phyloP scores from a whole-genome alignment of 176 grass and related monocot genomes.

The Carex myosuroides region DNA sequence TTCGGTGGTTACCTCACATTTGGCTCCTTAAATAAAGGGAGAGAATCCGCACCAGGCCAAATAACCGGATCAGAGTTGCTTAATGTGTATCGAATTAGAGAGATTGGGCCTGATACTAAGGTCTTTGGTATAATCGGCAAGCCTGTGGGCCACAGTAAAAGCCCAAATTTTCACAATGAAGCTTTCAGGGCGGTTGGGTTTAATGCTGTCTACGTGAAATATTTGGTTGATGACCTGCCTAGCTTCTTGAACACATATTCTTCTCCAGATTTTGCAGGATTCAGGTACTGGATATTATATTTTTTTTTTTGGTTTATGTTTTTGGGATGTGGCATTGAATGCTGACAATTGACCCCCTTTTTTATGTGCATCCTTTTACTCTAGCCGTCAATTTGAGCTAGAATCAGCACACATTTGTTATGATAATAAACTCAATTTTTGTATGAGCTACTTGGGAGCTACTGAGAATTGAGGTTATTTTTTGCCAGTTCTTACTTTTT shows the following conservation, averaged over 20 bases:
- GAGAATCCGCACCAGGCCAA: conserved; percentile 62
- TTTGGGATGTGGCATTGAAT: background rate
- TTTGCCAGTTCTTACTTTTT: background rate
- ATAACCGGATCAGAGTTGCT: conserved; percentile 65
- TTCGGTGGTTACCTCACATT: conserved; percentile 94
- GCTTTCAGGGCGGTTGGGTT: conserved; percentile 75
- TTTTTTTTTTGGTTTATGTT: background rate
- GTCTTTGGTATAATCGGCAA: conserved; percentile 87
- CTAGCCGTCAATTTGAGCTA: background rate
- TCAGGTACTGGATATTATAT: conserved; percentile 49
- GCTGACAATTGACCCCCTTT: background rate
- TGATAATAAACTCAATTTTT: background rate
- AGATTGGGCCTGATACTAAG: conserved; percentile 63
- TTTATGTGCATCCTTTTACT: background rate
- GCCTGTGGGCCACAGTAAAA: conserved; percentile 90
- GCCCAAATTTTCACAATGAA: conserved; percentile 87
- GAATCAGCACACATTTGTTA: background rate
- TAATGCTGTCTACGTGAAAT: conserved; percentile 83
- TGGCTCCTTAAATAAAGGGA: conserved; percentile 60
- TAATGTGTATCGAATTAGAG: conserved; percentile 72
- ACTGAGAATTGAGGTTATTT: background rate
- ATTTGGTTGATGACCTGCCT: conserved; percentile 89
- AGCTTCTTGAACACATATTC: conserved; percentile 80
- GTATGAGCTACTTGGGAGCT: background rate
- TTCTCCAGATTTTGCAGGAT: conserved; percentile 87